Conservation (phyloP, 805 yeast species). For the Cyberlindnera mycetangii region DNA sequence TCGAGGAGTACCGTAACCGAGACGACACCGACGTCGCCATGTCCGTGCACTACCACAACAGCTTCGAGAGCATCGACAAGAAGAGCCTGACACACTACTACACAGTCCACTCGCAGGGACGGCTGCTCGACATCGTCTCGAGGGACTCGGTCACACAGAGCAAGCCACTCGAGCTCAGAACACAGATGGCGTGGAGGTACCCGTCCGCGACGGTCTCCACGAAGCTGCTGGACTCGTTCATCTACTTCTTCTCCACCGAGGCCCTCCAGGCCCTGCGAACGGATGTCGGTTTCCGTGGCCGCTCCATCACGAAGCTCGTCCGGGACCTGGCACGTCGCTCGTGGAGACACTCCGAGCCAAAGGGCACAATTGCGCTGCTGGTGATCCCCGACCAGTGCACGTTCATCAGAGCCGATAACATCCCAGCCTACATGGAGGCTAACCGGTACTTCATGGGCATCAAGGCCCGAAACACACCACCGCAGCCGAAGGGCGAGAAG, state of each 20-base stretch:
- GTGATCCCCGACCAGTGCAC: conserved; percentile 65
- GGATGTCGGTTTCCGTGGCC: conserved; percentile 29
- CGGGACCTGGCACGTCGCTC: conserved; percentile 89
- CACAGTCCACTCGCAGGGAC: conserved; percentile 58
- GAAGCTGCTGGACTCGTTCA: conserved; percentile 67
- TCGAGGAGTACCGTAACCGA: conserved; percentile 78
- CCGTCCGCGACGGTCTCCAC: conserved; percentile 79
- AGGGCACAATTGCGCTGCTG: conserved; percentile 66
- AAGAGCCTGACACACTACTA: conserved; percentile 67
- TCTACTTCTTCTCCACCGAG: conserved; percentile 58
- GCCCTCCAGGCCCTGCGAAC: conserved; percentile 49
- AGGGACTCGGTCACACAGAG: conserved; percentile 65
- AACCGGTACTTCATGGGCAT: conserved; percentile 72
- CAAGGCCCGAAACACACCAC: conserved; percentile 43
- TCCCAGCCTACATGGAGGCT: conserved; percentile 84
- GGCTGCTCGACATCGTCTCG: conserved; percentile 70
- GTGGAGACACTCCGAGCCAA: conserved; percentile 69
- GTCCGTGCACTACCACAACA: conserved; percentile 72
- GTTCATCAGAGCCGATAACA: conserved; percentile 75
- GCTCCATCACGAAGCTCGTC: conserved; percentile 63
- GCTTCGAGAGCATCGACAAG: conserved; percentile 73
- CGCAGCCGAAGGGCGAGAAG: conserved; percentile 38
- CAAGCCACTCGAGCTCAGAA: conserved; percentile 72
- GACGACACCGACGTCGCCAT: conserved; percentile 67
- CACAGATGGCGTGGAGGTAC: conserved; percentile 86